Conservation (phyloP, 2,329 filamentous ascomycete genomes). For the Knufia fluminis region DNA sequence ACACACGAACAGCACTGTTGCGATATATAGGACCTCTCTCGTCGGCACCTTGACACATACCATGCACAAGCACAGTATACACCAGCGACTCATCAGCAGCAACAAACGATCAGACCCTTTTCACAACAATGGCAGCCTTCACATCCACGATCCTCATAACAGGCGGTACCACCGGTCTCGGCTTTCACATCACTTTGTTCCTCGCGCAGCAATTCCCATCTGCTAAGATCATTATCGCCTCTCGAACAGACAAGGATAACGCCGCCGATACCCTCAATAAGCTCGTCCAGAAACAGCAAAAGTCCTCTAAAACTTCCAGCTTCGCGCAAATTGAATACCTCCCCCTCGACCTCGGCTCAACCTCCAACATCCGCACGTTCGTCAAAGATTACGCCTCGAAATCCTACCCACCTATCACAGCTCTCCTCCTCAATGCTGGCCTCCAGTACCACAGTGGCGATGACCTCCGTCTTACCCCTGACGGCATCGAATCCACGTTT, state of each 20-base stretch:
- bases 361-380: slow-evolving; percentile 35
- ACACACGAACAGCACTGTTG: no score
- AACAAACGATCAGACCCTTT: no score
- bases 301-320: neutral
- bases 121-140: slow-evolving; percentile 13
- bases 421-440: slow-evolving; percentile 42
- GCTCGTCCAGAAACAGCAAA: slow-evolving; percentile 18
- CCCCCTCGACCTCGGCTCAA: slow-evolving; percentile 36
- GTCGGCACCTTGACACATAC: no score
- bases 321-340: slow-evolving; percentile 37
- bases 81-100: neutral
- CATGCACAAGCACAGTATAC: neutral
- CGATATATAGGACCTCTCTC: no score
- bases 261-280: slow-evolving; percentile 38
- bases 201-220: slow-evolving; percentile 36
- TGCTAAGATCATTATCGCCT: slow-evolving; percentile 35
- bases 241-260: slow-evolving; percentile 35
- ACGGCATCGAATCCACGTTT: slow-evolving; percentile 43
- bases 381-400: slow-evolving; percentile 29
- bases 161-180: slow-evolving; percentile 38
- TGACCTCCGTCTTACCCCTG: slow-evolving; percentile 27
- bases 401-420: slow-evolving; percentile 34
- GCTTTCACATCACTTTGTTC: slow-evolving; percentile 33
- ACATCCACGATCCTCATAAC: slow-evolving; percentile 32
- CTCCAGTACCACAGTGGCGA: slow-evolving; percentile 34